Conservation (phyloP, 805 yeast species). For the Cyberlindnera saturnus region DNA sequence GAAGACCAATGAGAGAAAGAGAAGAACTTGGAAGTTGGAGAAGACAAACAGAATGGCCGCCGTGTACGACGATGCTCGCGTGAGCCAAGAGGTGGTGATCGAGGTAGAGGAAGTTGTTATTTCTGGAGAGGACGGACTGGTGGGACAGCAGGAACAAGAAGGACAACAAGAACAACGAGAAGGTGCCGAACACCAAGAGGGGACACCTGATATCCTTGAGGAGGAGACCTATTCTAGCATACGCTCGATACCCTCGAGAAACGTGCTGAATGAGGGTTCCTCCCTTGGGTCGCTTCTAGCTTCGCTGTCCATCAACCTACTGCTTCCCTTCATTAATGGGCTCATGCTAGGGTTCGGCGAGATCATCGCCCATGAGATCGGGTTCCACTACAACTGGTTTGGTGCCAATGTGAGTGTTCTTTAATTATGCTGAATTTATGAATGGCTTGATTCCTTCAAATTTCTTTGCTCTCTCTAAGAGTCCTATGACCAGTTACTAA, state of each 20-base stretch:
- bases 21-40: too few species aligned
- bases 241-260: too few species aligned
- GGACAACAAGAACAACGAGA: neutral
- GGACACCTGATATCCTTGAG: too few species aligned
- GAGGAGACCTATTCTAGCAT: too few species aligned
- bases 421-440: neutral
- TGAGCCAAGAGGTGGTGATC: too few species aligned
- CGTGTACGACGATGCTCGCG: too few species aligned
- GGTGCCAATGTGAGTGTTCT: constrained; percentile 52
- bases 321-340: constrained; percentile 88
- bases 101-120: too few species aligned
- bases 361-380: constrained; percentile 86
- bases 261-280: neutral
- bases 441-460: neutral
- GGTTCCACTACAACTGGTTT: constrained; percentile 70
- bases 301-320: constrained; percentile 61
- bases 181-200: neutral
- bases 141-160: neutral
- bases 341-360: constrained; percentile 96
- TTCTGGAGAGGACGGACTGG: neutral
- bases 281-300: constrained; percentile 6
- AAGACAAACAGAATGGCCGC: too few species aligned
- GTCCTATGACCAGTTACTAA: constrained; percentile 3
- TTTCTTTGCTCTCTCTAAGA: neutral
- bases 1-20: too few species aligned